phyloP scores from a whole-genome alignment of 2,329 filamentous ascomycete genomes.

The Fusarium domesticum region DNA sequence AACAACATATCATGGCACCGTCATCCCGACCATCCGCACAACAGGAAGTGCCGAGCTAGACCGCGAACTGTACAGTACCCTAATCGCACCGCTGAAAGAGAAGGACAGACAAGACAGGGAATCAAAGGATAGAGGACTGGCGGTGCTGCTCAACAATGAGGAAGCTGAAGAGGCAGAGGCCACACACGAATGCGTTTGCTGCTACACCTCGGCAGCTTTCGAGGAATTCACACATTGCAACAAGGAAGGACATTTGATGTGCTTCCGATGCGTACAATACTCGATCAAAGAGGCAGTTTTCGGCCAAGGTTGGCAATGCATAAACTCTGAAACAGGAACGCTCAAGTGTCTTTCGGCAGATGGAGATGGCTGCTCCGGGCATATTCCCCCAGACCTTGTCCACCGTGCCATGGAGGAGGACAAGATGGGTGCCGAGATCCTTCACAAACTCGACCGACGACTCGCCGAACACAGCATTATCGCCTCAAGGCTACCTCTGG shows the following conservation, averaged over 20 bases:
- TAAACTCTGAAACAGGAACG: slow-evolving; percentile 69
- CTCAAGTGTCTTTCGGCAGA: slow-evolving; percentile 80
- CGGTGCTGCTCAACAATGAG: slow-evolving; percentile 52
- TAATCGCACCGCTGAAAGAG: slow-evolving; percentile 53
- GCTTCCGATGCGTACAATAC: slow-evolving; percentile 77
- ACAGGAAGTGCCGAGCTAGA: slow-evolving; percentile 66
- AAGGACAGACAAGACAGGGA: slow-evolving; percentile 44
- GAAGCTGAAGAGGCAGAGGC: slow-evolving; percentile 57
- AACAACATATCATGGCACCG: slow-evolving; percentile 52
- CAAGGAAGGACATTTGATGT: slow-evolving; percentile 67
- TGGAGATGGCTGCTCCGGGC: slow-evolving; percentile 68
- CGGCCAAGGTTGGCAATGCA: slow-evolving; percentile 84
- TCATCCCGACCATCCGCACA: slow-evolving; percentile 59
- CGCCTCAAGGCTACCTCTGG: slow-evolving; percentile 69
- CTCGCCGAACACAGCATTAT: slow-evolving; percentile 73
- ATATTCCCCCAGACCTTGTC: slow-evolving; percentile 66
- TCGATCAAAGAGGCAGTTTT: slow-evolving; percentile 85
- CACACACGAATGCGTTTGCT: slow-evolving; percentile 72
- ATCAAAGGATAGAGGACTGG: slow-evolving; percentile 51
- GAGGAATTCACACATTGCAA: slow-evolving; percentile 74
- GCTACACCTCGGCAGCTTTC: slow-evolving; percentile 67
- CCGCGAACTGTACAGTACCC: slow-evolving; percentile 56
- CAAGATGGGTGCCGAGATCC: slow-evolving; percentile 66
- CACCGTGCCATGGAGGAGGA: slow-evolving; percentile 68
- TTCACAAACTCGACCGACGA: slow-evolving; percentile 74